Percentiles rank a stretch among this genome's conserved stretches.
These are phyloP conservation scores for Symmetrospora coprosmae DNA, from an alignment of 768 basidiomycete genomes.

Conservation along the genomic window DNA sequence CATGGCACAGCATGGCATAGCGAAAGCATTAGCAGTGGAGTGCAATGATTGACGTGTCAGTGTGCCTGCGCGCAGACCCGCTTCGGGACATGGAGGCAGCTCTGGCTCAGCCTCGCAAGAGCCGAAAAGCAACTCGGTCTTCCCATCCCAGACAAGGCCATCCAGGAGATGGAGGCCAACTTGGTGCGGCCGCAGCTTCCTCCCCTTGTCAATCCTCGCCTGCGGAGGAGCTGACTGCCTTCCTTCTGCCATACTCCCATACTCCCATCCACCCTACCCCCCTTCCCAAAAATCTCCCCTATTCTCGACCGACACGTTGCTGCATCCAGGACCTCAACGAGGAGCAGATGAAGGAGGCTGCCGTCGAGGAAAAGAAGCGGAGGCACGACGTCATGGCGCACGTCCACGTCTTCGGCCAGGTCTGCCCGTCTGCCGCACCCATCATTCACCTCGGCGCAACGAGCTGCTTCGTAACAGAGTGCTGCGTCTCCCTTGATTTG, in stretches of 20 bases:
- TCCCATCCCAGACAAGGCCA: slow-evolving; percentile 72
- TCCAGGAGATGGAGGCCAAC: slow-evolving; percentile 87
- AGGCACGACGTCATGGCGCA: slow-evolving; percentile 99
- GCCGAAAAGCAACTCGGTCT: slow-evolving; percentile 93
- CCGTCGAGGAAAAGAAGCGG: slow-evolving; percentile 87
- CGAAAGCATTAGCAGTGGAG: not conserved
- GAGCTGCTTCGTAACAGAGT: slow-evolving; percentile 99
- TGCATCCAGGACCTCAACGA: slow-evolving; percentile 59
- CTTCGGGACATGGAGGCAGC: slow-evolving; percentile 82
- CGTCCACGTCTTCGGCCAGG: slow-evolving; percentile 67
- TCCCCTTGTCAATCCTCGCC: not conserved
- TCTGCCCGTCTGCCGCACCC: slow-evolving; percentile 29
- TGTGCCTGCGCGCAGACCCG: slow-evolving; percentile 56
- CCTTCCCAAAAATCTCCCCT: not conserved
- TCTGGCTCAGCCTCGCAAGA: slow-evolving; percentile 92
- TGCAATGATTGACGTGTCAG: not conserved
- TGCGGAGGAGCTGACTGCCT: not conserved
- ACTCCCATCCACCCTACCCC: not conserved
- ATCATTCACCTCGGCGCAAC: slow-evolving; percentile 67
- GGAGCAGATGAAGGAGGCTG: slow-evolving; percentile 80
- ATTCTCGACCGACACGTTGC: not conserved
- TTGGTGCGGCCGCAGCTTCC: slow-evolving; percentile 45
- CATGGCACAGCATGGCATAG: not conserved
- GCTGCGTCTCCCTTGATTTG: slow-evolving; percentile 33
- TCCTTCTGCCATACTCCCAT: no score